phyloP scores from a whole-genome alignment of 2,329 filamentous ascomycete genomes.

The Fusarium udum region DNA sequence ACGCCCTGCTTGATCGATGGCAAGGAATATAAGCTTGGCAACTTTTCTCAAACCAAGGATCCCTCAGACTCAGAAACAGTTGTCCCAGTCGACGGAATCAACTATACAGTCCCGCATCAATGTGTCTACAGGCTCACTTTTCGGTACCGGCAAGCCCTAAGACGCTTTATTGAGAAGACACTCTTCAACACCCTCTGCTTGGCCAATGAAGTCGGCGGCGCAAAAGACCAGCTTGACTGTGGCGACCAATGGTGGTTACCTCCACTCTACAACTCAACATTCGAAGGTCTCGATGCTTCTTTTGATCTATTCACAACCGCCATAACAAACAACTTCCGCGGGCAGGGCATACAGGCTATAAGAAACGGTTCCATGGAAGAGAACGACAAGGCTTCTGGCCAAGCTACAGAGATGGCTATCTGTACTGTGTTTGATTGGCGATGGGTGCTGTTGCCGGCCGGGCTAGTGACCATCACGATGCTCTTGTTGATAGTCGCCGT shows the following conservation, averaged over 20 bases:
- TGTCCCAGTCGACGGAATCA: not conserved
- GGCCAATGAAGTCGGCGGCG: fast-evolving
- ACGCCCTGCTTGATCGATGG: not conserved
- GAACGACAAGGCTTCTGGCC: not conserved
- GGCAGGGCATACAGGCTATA: not conserved
- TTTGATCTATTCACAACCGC: not conserved
- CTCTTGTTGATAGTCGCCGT: not conserved
- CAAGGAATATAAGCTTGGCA: not conserved
- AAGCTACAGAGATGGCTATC: not conserved
- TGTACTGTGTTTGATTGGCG: conserved; percentile 12
- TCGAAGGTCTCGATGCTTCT: not conserved
- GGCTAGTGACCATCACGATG: not conserved
- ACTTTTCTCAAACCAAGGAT: not conserved
- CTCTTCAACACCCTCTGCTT: not conserved
- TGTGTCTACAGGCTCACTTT: not conserved
- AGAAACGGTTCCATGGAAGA: fast-evolving
- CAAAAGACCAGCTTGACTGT: not conserved
- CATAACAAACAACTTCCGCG: conserved; percentile 4
- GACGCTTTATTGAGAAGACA: not conserved
- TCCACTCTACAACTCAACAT: not conserved
- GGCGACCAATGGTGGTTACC: not conserved
- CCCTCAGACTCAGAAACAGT: not conserved
- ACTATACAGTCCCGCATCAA: not conserved
- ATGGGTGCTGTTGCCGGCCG: not conserved
- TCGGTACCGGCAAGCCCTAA: not conserved